Conservation (phyloP, 345 rosid species). For the Populus deltoides region DNA sequence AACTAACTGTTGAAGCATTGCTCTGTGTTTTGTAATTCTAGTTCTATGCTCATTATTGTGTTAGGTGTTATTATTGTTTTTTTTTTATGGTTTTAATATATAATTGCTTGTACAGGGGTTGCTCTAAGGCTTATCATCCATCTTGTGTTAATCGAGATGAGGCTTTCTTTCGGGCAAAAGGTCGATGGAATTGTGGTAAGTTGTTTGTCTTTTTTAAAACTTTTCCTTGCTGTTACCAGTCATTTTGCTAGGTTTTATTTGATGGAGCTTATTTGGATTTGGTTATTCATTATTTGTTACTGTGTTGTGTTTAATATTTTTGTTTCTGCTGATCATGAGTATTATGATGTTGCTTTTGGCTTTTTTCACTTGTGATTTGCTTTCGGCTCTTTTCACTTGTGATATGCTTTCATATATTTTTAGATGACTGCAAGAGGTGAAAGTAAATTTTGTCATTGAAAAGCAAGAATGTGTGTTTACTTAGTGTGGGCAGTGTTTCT, state of each 20-base stretch:
- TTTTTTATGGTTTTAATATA: conserved; percentile 7
- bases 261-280: not conserved
- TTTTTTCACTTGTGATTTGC: not conserved
- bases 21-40: not conserved
- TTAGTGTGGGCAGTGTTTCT: not conserved
- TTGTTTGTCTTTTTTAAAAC: not conserved
- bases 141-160: conserved; percentile 89
- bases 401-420: not conserved
- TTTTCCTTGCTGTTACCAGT: not conserved
- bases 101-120: conserved; percentile 59
- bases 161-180: conserved; percentile 78
- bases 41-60: not conserved
- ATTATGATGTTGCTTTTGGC: not conserved
- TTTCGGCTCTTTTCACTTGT: not conserved
- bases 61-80: not conserved
- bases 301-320: conserved; percentile 7
- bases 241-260: not conserved
- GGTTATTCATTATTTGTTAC: not conserved
- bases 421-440: conserved; percentile 6
- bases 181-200: conserved; percentile 98
- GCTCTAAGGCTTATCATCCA: conserved; percentile 97
- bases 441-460: not conserved
- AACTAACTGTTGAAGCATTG: not conserved
- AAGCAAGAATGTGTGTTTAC: not conserved
- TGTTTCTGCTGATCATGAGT: conserved; percentile 13